Base-by-base conservation (phyloP, 495 filamentous ascomycete species). In the Neurospora hispaniola region DNA sequence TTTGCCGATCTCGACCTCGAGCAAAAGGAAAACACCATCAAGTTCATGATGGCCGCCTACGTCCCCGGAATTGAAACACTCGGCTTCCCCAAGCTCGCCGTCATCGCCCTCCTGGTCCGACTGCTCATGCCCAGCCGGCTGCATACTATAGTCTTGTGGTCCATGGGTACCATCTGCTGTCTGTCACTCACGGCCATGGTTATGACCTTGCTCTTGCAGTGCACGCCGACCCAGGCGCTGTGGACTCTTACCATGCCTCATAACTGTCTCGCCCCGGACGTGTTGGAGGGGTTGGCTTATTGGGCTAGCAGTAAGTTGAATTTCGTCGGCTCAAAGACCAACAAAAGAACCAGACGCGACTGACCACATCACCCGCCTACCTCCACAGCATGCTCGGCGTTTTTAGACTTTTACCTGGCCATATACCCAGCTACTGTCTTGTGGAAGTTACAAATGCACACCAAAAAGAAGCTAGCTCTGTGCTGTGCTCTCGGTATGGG, bases 81-180 rank as follows among this genome's bases (percentile, higher is more conserved):
- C 62, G 73, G 74, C 4, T 42, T 86, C 1, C 84, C 84, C 14
- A 86, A 85, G 72, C 76, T 85, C 10, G 82, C 84, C 62, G 84
- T 84, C 70, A 79, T 84, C 31, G 42, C 80, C 35, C 82, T 85
- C 35, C 75, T 87, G 39, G 74, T 78, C 18, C 73, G 79, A 4
- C 76, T 87, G 16, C 75, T 87, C 38, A 81, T 76, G 18, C 80
- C 81, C 6, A 76, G 71, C 42, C 74, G 69, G 38, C 42, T 27
- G 38, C 78, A 85, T 14, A 42, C 72, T 8, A 74, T 78, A 14
- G 74, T 81, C 8, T 72, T 87, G 27, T 85, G 83, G 83, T 42
- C 23, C 1, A 70, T 85, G 14, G 75, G 74, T 9, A 75, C 62
- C 7, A 44, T 80, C 8, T 81, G 80, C 40, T 39, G 80, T 12